Base-by-base conservation (phyloP, 805 yeast species). In the Hanseniaspora guilliermondii region DNA sequence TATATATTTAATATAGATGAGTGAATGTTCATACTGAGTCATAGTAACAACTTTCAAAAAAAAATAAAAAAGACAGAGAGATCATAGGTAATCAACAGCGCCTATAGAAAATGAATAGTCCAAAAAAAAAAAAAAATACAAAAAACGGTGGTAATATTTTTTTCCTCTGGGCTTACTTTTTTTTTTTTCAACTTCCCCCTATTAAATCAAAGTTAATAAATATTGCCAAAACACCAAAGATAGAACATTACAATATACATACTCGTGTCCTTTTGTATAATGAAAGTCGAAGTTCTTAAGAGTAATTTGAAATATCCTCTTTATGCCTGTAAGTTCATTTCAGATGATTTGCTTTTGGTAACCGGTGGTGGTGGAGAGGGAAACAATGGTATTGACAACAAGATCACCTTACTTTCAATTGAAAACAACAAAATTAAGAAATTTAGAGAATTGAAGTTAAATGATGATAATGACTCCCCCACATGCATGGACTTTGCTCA, bases 291-390 rank as follows among this genome's bases (percentile, higher is more conserved):
- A 9, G 59, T 60, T 22, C 56, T 67, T 2, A 53, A 56, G 25
- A 64, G 64, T 56, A 62, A 70, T 49, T 61, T 71, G 35, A 91
- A 86, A 2, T 85, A 82, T 61, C 97, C 98, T 1, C 74, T 88
- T 12, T 85, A 83, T 60, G 91, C 87, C 2, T 82, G 91, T 53
- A 77, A 78, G 57, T 88, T 87, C 64, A 71, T 82, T 45, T 73
- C 77, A 59, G 75, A 80, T 58, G 69, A 72, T 57, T 76, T 81
- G 1, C 65, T 89, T 27, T 66, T 88, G 48, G 83, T 83, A 30
- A 80, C 87, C 2, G 98, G 98, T 41, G 98, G 98, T 45, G 97
- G 97, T 32, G 97, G 97, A 25, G 95, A 87, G 65, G 95, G 95
- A 9, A 82, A 81, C 62, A 83, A 87, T 62, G 96, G 95, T 32